Base-by-base conservation (phyloP, 768 basidiomycete species). In the Termitomyces sp. region DNA sequence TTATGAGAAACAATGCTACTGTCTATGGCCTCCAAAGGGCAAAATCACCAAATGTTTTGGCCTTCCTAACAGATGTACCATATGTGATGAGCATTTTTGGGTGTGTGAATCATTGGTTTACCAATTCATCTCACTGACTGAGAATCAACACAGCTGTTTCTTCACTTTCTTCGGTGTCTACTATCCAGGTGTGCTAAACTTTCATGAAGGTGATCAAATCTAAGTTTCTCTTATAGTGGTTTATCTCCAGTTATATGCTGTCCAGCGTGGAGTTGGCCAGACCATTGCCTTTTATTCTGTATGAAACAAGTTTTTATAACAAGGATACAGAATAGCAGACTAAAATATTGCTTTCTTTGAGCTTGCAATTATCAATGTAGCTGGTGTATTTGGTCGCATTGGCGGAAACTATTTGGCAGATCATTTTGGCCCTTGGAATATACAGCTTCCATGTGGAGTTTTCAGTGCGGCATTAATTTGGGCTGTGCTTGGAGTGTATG, bases 351-450 rank as follows among this genome's bases (percentile, higher is more conserved):
- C 28, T 28, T 55, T 68, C 65, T 1, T 46, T 18, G 38, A 79
- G 77, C 62, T 79, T 38, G 71, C 78, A 11, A 70, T 78, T 39
- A 53, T 78, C 52, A 77, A 76, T 56, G 68, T 73, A 5, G 66
- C 73, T 5, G 68, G 74, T 12, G 66, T 71, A 24, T 52, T 79
- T 42, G 77, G 75, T 42, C 75, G 77, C 16, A 66, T 77, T 28
- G 67, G 65, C 5, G 71, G 70, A 15, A 77, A 73, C 42, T 68
- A 72, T 53, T 66, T 75, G 5, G 78, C 78, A 32, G 78, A 57
- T 32, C 51, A 36, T 20, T 57, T 62, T 11, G 56, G 61, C 7
- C 61, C 74, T 32, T 79, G 75, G 73, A 76, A 77, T 56, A 56
- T 76, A 16, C 38, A 40, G 16, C 18, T 54, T 35, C 50, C 33